A percentile compares a stretch with the other conserved stretches of the same genome.
Conservation (phyloP, 768 basidiomycete species). For the Clathrus columnatus region DNA sequence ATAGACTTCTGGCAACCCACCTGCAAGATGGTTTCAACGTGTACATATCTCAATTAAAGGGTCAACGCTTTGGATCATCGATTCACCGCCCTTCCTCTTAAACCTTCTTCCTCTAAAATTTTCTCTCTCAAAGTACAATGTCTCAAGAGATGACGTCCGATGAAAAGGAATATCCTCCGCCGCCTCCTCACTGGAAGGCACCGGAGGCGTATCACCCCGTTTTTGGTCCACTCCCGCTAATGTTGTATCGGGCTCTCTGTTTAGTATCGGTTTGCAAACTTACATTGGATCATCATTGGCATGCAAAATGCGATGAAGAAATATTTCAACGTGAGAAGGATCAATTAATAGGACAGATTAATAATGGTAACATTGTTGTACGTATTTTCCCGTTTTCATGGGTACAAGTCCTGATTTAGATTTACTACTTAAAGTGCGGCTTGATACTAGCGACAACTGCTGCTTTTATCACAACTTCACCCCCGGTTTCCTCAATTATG, state of each 20-base stretch:
- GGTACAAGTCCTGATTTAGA: background rate
- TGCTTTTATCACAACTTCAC: background rate
- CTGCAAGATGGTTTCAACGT: background rate
- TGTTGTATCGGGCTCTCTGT: background rate
- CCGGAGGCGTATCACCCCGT: background rate
- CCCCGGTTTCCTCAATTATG: background rate
- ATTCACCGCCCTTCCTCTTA: background rate
- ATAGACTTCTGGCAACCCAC: too few relatives aligned
- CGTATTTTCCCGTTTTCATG: background rate
- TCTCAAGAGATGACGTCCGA: background rate
- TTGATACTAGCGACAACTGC: background rate
- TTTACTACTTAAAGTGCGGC: background rate
- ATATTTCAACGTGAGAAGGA: background rate
- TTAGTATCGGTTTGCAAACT: background rate
- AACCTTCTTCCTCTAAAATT: background rate
- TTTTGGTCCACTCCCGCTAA: background rate
- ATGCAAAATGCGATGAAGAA: background rate
- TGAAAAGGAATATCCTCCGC: background rate
- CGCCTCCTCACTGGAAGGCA: background rate
- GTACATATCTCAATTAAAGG: background rate
- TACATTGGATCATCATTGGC: background rate
- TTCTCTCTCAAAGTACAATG: too few relatives aligned
- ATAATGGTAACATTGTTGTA: background rate
- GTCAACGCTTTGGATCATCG: background rate
- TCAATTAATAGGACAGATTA: background rate